A percentile compares a stretch with the other conserved stretches of the same genome.
Evolutionary conservation across 257 asterid genomes (phyloP).

Genomic region (Scutellaria barbata): DNA sequence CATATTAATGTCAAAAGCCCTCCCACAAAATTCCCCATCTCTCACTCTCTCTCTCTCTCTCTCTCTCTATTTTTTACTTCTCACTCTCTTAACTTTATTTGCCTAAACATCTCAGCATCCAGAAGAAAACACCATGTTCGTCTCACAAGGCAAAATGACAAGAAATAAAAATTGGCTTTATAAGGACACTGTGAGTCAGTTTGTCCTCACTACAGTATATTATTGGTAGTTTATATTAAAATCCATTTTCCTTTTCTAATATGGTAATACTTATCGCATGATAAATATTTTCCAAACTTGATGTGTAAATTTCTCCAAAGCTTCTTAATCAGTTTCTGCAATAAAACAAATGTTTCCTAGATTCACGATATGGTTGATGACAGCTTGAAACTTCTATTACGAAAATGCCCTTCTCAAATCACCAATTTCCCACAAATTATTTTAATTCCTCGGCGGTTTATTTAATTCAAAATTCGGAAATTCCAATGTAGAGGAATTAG

Average conservation of each 20-base stretch:
- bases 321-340: conserved; percentile 32
- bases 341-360: conserved; percentile 43
- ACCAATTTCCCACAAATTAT: conserved; percentile 23
- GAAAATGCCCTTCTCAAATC: conserved; percentile 43
- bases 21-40: conserved; percentile 11
- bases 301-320: conserved; percentile 37
- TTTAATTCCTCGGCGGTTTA: conserved; percentile 2
- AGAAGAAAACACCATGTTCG: conserved; percentile 36
- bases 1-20: conserved; percentile 33
- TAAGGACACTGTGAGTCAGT: conserved; percentile 18
- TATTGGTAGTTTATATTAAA: conserved; percentile 28
- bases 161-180: conserved; percentile 43
- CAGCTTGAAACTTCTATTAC: conserved; percentile 54
- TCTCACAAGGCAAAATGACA: conserved; percentile 43
- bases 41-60: neutral
- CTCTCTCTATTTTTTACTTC: conserved; percentile 21
- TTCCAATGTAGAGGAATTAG: conserved; percentile 41
- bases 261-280: conserved; percentile 31
- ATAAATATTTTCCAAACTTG: neutral
- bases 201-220: conserved; percentile 23
- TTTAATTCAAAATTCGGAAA: conserved; percentile 37
- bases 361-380: conserved; percentile 63
- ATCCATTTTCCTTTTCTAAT: neutral
- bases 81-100: conserved; percentile 29
- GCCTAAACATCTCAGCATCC: conserved; percentile 34